These are phyloP conservation scores for Fusarium temperatum DNA, from an alignment of 2,329 filamentous ascomycete species.

Conservation along the genomic window DNA sequence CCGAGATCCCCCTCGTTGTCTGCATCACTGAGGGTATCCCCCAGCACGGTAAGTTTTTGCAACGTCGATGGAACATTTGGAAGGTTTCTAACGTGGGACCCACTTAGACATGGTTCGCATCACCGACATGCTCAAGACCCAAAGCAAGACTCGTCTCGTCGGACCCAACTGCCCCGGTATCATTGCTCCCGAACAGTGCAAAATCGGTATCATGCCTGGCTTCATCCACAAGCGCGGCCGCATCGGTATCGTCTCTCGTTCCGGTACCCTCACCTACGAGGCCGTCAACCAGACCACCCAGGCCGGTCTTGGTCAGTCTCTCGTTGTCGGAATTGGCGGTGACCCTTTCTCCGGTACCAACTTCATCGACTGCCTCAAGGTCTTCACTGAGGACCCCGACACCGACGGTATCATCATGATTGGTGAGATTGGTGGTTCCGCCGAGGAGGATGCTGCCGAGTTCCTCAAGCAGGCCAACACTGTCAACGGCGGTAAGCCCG, in stretches of 20 bases:
- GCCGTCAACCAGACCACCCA: conserved; percentile 99
- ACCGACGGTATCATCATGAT: conserved; percentile 99
- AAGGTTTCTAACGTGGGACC: conserved; percentile 20
- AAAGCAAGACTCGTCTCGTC: conserved; percentile 95
- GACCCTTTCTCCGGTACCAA: conserved; percentile 99
- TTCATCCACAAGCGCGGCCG: conserved; percentile 99
- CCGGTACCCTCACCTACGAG: conserved; percentile 98
- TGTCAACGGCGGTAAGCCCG: conserved; percentile 84
- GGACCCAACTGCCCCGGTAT: conserved; percentile 99
- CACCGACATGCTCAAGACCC: conserved; percentile 96
- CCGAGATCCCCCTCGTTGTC: conserved; percentile 93
- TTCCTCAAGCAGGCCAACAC: conserved; percentile 94
- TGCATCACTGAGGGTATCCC: conserved; percentile 99
- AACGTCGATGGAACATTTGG: conserved; percentile 2
- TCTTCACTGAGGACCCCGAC: conserved; percentile 95
- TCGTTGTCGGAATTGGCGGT: conserved; percentile 97
- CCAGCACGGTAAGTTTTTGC: conserved; percentile 78
- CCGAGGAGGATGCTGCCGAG: conserved; percentile 97
- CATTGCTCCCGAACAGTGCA: conserved; percentile 95
- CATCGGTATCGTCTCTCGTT: conserved; percentile 97
- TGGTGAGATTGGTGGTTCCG: conserved; percentile 96
- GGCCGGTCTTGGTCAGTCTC: conserved; percentile 94
- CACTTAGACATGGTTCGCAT: conserved; percentile 95
- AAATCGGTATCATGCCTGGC: conserved; percentile 99
- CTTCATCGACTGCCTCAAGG: conserved; percentile 98